These are phyloP conservation scores for Thelonectria olida DNA, from an alignment of 2,329 filamentous ascomycete genomes.

Conservation along the genomic window DNA sequence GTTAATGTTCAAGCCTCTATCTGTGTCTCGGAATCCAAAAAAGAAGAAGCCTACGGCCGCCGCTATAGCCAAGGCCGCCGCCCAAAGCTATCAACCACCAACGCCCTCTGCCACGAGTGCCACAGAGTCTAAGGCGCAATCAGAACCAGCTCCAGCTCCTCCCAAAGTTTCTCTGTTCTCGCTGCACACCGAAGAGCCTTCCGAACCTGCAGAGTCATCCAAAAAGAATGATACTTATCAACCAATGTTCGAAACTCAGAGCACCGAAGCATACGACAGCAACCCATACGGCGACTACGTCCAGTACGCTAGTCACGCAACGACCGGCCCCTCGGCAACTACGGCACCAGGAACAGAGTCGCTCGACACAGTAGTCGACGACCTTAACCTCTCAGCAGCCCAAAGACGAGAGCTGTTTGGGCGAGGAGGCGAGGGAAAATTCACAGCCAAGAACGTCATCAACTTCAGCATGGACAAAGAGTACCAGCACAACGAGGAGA, in stretches of 20 bases:
- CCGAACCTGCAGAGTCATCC: slow-evolving; percentile 33
- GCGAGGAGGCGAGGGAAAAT: slow-evolving; percentile 58
- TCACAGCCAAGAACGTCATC: slow-evolving; percentile 67
- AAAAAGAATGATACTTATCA: slow-evolving; percentile 54
- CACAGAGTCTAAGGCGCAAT: slow-evolving; percentile 30
- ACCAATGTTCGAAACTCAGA: slow-evolving; percentile 57
- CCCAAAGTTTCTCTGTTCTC: slow-evolving; percentile 75
- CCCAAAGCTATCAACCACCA: slow-evolving; percentile 19
- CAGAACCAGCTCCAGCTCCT: slow-evolving; percentile 29
- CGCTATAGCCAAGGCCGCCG: slow-evolving; percentile 21
- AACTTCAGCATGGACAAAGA: slow-evolving; percentile 91
- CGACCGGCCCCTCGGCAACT: slow-evolving; percentile 44
- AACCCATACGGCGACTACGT: slow-evolving; percentile 46
- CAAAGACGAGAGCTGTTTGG: slow-evolving; percentile 88
- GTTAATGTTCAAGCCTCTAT: slow-evolving; percentile 89
- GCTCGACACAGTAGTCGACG: slow-evolving; percentile 76
- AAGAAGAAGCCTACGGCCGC: slow-evolving; percentile 61
- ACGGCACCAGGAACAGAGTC: slow-evolving; percentile 55
- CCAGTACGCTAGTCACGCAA: slow-evolving; percentile 36
- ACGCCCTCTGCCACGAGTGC: slow-evolving; percentile 20
- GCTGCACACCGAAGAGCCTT: slow-evolving; percentile 56
- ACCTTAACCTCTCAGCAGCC: slow-evolving; percentile 80
- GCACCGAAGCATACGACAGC: slow-evolving; percentile 28
- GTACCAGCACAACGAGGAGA: slow-evolving; percentile 83
- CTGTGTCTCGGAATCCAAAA: slow-evolving; percentile 80